These are phyloP conservation scores for Sporothrix protearum DNA, from an alignment of 2,329 filamentous ascomycete genomes.

Conservation along the genomic window DNA sequence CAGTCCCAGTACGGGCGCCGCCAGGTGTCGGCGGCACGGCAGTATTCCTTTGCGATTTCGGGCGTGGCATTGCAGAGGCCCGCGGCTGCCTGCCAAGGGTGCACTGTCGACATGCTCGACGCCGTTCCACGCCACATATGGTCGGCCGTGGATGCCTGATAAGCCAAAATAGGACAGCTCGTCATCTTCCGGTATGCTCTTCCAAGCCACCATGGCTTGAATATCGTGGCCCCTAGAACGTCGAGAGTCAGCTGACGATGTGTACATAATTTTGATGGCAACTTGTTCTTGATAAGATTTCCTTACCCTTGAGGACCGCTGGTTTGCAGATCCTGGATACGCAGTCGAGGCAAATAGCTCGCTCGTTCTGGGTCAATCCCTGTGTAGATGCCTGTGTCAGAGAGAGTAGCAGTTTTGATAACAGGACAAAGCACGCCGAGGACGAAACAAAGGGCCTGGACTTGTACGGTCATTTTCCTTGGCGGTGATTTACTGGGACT, in stretches of 20 bases:
- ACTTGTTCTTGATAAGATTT: conserved; percentile 23
- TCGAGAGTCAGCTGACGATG: background rate
- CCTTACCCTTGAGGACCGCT: conserved; percentile 39
- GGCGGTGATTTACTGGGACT: background rate
- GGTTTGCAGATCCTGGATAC: conserved; percentile 42
- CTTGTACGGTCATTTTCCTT: background rate
- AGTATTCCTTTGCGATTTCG: conserved; percentile 36
- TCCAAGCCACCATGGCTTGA: conserved; percentile 41
- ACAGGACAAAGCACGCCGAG: background rate
- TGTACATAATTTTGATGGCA: conserved; percentile 10
- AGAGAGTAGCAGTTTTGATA: background rate
- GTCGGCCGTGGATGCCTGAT: conserved; percentile 36
- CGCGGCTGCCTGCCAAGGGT: conserved; percentile 39
- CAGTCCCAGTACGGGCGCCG: conserved; percentile 51
- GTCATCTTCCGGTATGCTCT: conserved; percentile 38
- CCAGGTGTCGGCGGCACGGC: conserved; percentile 42
- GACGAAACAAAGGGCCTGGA: background rate
- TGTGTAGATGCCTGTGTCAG: conserved; percentile 36
- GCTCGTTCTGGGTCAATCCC: conserved; percentile 34
- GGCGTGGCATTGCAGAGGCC: conserved; percentile 37
- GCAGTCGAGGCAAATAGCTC: conserved; percentile 41
- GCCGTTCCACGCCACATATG: conserved; percentile 33
- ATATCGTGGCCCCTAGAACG: conserved; percentile 44
- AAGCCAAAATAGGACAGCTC: conserved; percentile 47
- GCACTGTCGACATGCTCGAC: conserved; percentile 33